Base-by-base conservation (phyloP, 495 filamentous ascomycete species). In the Trypethelium eluteriae region DNA sequence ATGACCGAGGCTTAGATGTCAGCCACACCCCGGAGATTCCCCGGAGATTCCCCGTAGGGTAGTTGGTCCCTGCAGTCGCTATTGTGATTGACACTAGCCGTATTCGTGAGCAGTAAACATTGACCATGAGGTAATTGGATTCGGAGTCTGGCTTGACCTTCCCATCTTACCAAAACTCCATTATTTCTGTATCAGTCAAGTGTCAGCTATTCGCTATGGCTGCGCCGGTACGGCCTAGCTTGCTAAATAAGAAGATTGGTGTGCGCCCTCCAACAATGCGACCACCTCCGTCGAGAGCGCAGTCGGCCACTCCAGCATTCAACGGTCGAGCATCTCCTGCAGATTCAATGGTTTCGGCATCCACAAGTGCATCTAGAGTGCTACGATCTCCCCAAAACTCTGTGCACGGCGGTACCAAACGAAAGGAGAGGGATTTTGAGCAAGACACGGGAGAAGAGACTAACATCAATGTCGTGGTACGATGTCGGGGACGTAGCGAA, bases 401-500 rank as follows among this genome's bases (percentile, higher is more conserved):
- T 10, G 68, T 77, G 2, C 77, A 74, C 64, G 71, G 73, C 66
- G 82, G 84, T 62, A 81, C 77, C 14, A 93, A 94, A 79, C 81
- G 91, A 67, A 94, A 94, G 73, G 88, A 92, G 70, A 83, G 90
- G 71, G 91, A 95, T 49, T 92, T 85, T 73, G 91, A 95, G 64
- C 75, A 85, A 57, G 85, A 88, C 62, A 81, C 82, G 35, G 84
- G 83, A 44, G 86, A 91, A 66, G 92, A 95, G 75, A 97, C 94
- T 2, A 98, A 95, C 76, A 98, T 98, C 74, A 92, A 95, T 76
- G 94, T 98, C 46, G 93, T 97, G 3, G 94, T 98, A 38, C 83
- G 94, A 67, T 98, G 94, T 78, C 85, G 94, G 50, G 95, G 93
- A 2, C 88, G 94, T 46, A 97, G 89, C 72, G 90, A 96, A 62